A percentile compares a stretch with the other conserved stretches of the same genome.
Evolutionary conservation across 805 yeast species (phyloP).

Genomic region (Crinitomyces ghanaensis): DNA sequence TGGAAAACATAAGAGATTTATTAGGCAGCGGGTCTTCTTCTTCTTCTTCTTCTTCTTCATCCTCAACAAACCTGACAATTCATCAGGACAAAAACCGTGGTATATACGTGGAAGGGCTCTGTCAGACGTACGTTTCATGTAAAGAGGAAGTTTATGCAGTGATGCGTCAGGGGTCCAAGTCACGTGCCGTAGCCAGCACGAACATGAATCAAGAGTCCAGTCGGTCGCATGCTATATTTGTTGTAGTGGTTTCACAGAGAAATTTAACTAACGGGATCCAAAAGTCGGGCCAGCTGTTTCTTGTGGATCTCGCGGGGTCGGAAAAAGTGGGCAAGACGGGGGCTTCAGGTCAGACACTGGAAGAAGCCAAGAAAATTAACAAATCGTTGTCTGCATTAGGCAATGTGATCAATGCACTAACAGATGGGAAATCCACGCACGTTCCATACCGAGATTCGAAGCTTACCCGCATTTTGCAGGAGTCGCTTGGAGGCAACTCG

Average conservation of each 20-base stretch:
- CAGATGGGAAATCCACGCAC: constrained; percentile 55
- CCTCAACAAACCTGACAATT: constrained; percentile 34
- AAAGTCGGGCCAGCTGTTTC: constrained; percentile 51
- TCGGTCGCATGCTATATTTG: constrained; percentile 71
- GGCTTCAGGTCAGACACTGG: constrained; percentile 59
- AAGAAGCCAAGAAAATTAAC: constrained; percentile 79
- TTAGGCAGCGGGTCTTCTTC: no score
- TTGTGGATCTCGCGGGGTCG: constrained; percentile 82
- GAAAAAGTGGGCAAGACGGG: constrained; percentile 73
- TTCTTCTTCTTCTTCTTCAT: no score
- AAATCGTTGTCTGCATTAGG: constrained; percentile 69
- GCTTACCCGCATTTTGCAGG: constrained; percentile 65
- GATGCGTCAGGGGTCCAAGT: constrained; percentile 45
- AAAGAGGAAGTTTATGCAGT: constrained; percentile 47
- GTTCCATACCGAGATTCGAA: constrained; percentile 71
- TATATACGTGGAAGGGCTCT: constrained; percentile 59
- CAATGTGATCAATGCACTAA: constrained; percentile 66
- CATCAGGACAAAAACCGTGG: constrained; percentile 58
- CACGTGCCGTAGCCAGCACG: constrained; percentile 50
- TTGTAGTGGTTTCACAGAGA: constrained; percentile 54
- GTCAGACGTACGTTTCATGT: constrained; percentile 47
- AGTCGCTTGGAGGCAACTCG: constrained; percentile 73
- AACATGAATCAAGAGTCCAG: constrained; percentile 64
- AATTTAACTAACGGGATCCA: constrained; percentile 42
- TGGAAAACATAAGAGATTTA: constrained; percentile 66